phyloP scores from a whole-genome alignment of 495 filamentous ascomycete genomes.

The Rhypophila decipiens region DNA sequence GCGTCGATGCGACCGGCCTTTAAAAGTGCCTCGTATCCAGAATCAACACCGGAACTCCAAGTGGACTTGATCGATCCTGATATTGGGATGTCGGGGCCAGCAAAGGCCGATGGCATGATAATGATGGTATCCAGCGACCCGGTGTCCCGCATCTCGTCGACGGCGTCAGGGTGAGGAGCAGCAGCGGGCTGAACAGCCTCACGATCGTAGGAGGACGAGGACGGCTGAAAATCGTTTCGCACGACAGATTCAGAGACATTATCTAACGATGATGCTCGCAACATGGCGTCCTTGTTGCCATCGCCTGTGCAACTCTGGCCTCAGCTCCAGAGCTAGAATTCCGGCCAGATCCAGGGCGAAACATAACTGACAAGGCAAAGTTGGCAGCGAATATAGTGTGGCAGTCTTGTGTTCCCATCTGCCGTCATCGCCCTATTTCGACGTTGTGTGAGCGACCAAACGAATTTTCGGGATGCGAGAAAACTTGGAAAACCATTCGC shows the following conservation, averaged over 20 bases:
- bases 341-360: neutral
- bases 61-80: no score
- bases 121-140: no score
- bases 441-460: no score
- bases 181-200: neutral
- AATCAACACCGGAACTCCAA: no score
- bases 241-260: neutral
- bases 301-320: conserved; percentile 7
- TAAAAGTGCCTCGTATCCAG: no score
- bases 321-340: neutral
- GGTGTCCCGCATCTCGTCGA: no score
- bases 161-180: no score
- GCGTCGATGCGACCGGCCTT: no score
- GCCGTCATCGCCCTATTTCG: neutral
- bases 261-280: neutral
- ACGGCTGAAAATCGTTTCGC: neutral
- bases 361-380: neutral
- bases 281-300: neutral
- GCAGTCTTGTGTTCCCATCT: neutral
- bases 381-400: neutral
- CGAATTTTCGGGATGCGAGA: no score
- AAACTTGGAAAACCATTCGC: no score
- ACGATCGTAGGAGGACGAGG: neutral
- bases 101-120: no score
- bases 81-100: no score